These are phyloP conservation scores for Trametes elegans DNA, from an alignment of 768 basidiomycete species.

Conservation along the genomic window DNA sequence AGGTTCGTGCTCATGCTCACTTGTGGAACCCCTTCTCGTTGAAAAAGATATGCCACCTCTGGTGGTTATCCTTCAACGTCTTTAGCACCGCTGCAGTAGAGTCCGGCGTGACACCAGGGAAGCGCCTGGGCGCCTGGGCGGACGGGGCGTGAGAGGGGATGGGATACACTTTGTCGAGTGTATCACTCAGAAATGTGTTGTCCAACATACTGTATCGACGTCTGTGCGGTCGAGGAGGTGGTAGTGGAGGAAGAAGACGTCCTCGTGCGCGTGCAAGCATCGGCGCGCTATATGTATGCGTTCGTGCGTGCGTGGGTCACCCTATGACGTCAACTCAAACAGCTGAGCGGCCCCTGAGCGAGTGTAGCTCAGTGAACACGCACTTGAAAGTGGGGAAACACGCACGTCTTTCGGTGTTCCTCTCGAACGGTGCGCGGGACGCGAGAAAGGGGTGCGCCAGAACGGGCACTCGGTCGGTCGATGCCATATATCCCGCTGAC, in stretches of 20 bases:
- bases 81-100: conserved; percentile 29
- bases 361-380: neutral
- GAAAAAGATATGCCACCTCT: conserved; percentile 35
- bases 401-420: neutral
- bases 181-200: too few species aligned
- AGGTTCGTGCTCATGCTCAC: too few species aligned
- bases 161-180: conserved; percentile 34
- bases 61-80: conserved; percentile 30
- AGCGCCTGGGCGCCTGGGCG: conserved; percentile 31
- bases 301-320: neutral
- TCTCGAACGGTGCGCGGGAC: too few species aligned
- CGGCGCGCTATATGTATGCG: neutral
- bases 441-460: too few species aligned
- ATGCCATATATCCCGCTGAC: neutral
- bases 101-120: conserved; percentile 35
- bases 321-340: conserved; percentile 5
- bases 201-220: too few species aligned
- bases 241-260: neutral
- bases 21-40: conserved; percentile 37
- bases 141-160: conserved; percentile 31
- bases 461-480: too few species aligned
- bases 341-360: conserved; percentile 3
- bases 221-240: neutral
- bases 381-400: neutral
- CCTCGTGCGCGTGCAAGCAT: neutral